These are phyloP conservation scores for Elsinoe perseae DNA, from an alignment of 2,329 filamentous ascomycete genomes.

Conservation along the genomic window DNA sequence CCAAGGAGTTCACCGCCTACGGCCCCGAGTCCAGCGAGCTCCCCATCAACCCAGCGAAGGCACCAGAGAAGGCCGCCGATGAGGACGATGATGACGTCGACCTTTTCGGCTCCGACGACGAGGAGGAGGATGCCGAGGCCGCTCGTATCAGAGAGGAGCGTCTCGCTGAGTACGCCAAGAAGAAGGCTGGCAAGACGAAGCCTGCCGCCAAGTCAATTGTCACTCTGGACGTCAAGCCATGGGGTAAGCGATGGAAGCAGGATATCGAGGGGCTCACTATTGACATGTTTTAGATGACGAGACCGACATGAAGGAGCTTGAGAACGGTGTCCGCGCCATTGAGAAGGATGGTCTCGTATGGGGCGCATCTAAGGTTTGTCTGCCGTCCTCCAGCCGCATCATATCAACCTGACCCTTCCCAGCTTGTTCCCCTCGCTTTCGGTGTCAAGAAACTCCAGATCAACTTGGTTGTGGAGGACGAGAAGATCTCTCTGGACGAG, in stretches of 20 bases:
- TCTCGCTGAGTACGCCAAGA: constrained; percentile 87
- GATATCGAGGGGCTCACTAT: neutral
- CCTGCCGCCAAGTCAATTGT: constrained; percentile 90
- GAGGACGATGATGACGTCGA: constrained; percentile 77
- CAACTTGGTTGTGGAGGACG: constrained; percentile 94
- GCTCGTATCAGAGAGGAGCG: constrained; percentile 78
- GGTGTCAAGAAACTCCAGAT: constrained; percentile 99
- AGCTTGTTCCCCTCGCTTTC: constrained; percentile 79
- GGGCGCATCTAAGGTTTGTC: constrained; percentile 64
- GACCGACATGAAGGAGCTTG: constrained; percentile 80
- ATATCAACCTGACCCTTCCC: neutral
- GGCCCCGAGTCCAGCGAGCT: constrained; percentile 74
- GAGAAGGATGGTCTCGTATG: constrained; percentile 92
- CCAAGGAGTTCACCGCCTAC: constrained; percentile 82
- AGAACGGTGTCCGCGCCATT: constrained; percentile 71
- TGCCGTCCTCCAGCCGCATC: neutral
- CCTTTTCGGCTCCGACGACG: constrained; percentile 86
- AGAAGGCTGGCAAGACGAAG: constrained; percentile 94
- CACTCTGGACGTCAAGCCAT: constrained; percentile 94
- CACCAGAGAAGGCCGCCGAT: constrained; percentile 56
- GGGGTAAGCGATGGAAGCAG: constrained; percentile 60
- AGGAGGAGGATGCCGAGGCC: constrained; percentile 88
- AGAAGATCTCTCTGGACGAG: constrained; percentile 82
- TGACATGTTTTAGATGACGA: constrained; percentile 60
- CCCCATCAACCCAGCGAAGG: constrained; percentile 78